These are phyloP conservation scores for Mortierella hygrophila DNA, from an alignment of 192 early-diverging fungal genomes.

Conservation along the genomic window DNA sequence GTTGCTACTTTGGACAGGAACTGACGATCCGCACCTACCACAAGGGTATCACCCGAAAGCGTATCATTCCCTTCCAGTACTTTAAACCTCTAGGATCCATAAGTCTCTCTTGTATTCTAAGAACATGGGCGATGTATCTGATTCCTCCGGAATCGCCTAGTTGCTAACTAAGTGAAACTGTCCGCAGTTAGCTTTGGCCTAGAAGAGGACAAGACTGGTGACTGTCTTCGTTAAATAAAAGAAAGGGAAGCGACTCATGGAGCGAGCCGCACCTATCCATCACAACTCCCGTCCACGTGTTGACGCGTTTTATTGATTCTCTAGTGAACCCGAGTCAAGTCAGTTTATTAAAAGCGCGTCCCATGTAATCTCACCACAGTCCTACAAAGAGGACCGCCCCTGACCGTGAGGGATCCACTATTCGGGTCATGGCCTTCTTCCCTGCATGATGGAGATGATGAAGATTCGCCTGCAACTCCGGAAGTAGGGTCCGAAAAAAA, in stretches of 20 bases:
- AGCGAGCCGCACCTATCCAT: no score
- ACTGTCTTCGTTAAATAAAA: no score
- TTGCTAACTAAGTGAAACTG: conserved; percentile 6
- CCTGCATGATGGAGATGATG: conserved; percentile 26
- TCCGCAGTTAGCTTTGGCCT: no score
- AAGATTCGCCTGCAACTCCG: no score
- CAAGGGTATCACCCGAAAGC: conserved; percentile 93
- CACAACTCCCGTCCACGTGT: background rate
- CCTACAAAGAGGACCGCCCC: conserved; percentile 26
- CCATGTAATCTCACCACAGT: conserved; percentile 42
- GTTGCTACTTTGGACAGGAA: conserved; percentile 99
- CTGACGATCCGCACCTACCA: conserved; percentile 97
- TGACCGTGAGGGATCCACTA: conserved; percentile 40
- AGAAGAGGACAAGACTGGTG: no score
- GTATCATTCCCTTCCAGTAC: conserved; percentile 86
- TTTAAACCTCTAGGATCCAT: conserved; percentile 61
- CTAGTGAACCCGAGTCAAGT: conserved; percentile 56
- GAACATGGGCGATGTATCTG: background rate
- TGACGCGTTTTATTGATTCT: background rate
- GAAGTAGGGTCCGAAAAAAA: no score
- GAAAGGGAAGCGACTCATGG: no score
- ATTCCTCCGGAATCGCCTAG: background rate
- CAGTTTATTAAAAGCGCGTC: conserved; percentile 22
- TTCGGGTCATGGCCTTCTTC: conserved; percentile 46
- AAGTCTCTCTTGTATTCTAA: conserved; percentile 16